Base-by-base conservation (phyloP, 257 asterid species). In the Lycium ferocissimum region DNA sequence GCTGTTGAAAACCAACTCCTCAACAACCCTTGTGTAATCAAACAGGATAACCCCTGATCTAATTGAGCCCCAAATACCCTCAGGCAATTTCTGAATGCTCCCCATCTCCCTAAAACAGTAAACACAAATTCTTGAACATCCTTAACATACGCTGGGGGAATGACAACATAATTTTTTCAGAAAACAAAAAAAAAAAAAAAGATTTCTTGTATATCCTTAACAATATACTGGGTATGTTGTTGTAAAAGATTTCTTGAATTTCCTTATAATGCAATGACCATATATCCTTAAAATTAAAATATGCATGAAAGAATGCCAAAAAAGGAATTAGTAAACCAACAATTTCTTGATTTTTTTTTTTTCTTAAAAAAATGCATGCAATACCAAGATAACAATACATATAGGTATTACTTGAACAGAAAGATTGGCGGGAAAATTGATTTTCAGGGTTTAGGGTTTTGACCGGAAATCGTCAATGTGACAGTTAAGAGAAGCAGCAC, bases 1-100 rank as follows among this genome's bases (percentile, higher is more conserved):
- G 88, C 98, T 92, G 88, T 96, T 96, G 80, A 90, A 93, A 80
- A 96, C 91, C 86, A 96, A 89, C 91, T 96, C 98, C 86, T 96
- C 98, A 76, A 96, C 93, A 84, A 96, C 91, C 94, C 98, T 90
- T 40, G 96, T 85, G 87, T 93, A 88, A 88, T 96, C 99, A 89
- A 89, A 86, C 79, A 96, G 83, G 75, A 96, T 91, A 76, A 90
- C 85, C 69, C 97, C 95, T 4, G 99, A 94, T 13, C 97, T 95
- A 85, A 94, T 88, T 43, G 95, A 87, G 89, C 93, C 88, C 88
- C 89, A 94, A 81, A 92, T 86, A 45, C 86, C 90, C 92, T 94
- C 93, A 1, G 98, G 95, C 92, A 96, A 88, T 71, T 92, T 89
- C 90, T 91, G 86, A 69, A 96, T 92, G 79, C 89, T 86, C 87